Conservation (phyloP, 176 grass and related monocot genomes). For the Aegilops bicornis region DNA sequence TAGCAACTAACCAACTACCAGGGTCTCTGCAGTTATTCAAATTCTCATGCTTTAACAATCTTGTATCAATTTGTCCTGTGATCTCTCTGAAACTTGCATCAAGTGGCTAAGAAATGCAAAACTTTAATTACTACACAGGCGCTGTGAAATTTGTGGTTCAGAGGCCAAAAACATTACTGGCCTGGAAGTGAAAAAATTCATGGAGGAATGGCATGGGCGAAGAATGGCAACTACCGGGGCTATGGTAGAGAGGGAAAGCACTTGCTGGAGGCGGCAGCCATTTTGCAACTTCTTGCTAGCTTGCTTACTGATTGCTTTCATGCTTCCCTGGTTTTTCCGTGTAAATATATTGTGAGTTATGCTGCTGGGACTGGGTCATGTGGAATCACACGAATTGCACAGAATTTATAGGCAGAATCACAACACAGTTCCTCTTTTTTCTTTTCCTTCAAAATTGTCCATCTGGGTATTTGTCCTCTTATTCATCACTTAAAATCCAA, state of each 20-base stretch:
- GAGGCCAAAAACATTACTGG: conserved; percentile 66
- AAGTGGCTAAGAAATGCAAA: conserved; percentile 11
- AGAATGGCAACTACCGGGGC: conserved; percentile 10
- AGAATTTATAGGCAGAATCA: conserved; percentile 5
- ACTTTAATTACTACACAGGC: conserved; percentile 33
- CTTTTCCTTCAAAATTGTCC: neutral
- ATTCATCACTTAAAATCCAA: neutral
- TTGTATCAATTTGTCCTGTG: neutral
- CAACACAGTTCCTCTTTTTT: neutral
- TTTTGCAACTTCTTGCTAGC: conserved; percentile 70
- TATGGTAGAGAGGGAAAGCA: conserved; percentile 15
- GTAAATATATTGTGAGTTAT: conserved; percentile 60
- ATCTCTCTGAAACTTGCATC: neutral
- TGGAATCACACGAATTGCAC: conserved; percentile 1
- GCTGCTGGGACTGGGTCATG: neutral
- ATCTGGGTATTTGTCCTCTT: neutral
- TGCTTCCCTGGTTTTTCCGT: conserved; percentile 77
- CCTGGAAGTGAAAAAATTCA: conserved; percentile 52
- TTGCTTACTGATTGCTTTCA: conserved; percentile 61
- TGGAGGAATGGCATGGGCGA: conserved; percentile 66
- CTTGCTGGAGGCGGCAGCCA: conserved; percentile 48
- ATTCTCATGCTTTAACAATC: neutral
- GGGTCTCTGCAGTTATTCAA: neutral
- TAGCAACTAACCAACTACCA: neutral
- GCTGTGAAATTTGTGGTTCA: conserved; percentile 70